Conservation (phyloP, 345 rosid genomes). For the Pugionium cornutum region DNA sequence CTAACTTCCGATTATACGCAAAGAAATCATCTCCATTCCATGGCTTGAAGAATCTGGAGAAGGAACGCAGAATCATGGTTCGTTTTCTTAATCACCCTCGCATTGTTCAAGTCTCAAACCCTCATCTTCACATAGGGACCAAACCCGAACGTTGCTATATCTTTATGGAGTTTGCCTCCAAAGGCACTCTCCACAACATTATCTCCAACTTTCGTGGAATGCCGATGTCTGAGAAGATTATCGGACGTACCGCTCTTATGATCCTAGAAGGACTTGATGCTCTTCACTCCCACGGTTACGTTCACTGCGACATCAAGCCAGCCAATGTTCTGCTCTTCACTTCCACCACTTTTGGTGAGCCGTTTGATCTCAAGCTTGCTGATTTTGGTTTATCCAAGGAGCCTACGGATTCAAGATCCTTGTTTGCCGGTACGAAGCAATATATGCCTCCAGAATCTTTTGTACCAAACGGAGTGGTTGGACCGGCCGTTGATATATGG, state of each 20-base stretch:
- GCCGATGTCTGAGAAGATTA: not conserved
- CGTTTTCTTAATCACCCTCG: conserved; percentile 7
- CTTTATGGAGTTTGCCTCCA: not conserved
- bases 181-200: not conserved
- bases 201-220: not conserved
- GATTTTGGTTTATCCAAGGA: conserved; percentile 2
- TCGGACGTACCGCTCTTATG: not conserved
- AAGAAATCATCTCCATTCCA: not conserved
- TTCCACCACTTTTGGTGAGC: not conserved
- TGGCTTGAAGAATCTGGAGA: not conserved
- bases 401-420: not conserved
- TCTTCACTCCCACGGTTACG: not conserved
- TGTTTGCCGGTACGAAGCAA: not conserved
- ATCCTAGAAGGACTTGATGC: not conserved
- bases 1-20: not conserved
- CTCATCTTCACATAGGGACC: not conserved
- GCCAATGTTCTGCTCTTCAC: not conserved
- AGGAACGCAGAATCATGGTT: conserved; percentile 8
- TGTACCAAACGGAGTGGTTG: not conserved
- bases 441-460: conserved; percentile 8
- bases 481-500: not conserved
- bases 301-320: not conserved
- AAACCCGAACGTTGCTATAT: not conserved
- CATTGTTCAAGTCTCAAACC: not conserved
- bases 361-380: conserved; percentile 1